Evolutionary conservation across 352 stramenopile species (phyloP).

Genomic region (Phytophthora litchii): DNA sequence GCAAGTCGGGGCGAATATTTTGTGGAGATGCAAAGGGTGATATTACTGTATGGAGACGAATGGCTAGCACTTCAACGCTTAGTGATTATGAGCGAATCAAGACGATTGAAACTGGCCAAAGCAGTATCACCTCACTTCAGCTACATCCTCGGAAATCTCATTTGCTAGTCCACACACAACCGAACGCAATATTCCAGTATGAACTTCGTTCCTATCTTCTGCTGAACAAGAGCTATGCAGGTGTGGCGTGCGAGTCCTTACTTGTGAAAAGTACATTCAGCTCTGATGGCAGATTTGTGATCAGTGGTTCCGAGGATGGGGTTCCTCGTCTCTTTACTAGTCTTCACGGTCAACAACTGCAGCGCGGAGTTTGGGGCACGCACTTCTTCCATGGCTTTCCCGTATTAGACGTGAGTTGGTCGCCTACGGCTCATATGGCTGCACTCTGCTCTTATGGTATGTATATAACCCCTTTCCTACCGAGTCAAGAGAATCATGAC

Average conservation of each 20-base stretch:
- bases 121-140: constrained; percentile 55
- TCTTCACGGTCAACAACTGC: constrained; percentile 52
- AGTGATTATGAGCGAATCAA: constrained; percentile 50
- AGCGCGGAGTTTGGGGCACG: constrained; percentile 54
- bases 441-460: constrained; percentile 68
- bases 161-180: constrained; percentile 68
- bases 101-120: constrained; percentile 55
- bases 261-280: constrained; percentile 63
- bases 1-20: constrained; percentile 50
- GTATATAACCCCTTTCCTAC: neutral
- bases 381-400: constrained; percentile 61
- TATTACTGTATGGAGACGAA: constrained; percentile 55
- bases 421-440: constrained; percentile 59
- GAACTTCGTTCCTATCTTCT: constrained; percentile 76
- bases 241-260: constrained; percentile 51
- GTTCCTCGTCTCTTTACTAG: constrained; percentile 59
- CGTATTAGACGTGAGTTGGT: constrained; percentile 69
- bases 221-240: constrained; percentile 71
- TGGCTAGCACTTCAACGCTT: neutral
- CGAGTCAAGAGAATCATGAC: no score
- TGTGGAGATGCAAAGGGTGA: constrained; percentile 56
- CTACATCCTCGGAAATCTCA: constrained; percentile 72
- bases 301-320: constrained; percentile 68
- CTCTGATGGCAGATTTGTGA: constrained; percentile 67
- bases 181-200: constrained; percentile 69